Evolutionary conservation across 2,329 filamentous ascomycete species (phyloP).

Genomic region (Cladosporium velox): DNA sequence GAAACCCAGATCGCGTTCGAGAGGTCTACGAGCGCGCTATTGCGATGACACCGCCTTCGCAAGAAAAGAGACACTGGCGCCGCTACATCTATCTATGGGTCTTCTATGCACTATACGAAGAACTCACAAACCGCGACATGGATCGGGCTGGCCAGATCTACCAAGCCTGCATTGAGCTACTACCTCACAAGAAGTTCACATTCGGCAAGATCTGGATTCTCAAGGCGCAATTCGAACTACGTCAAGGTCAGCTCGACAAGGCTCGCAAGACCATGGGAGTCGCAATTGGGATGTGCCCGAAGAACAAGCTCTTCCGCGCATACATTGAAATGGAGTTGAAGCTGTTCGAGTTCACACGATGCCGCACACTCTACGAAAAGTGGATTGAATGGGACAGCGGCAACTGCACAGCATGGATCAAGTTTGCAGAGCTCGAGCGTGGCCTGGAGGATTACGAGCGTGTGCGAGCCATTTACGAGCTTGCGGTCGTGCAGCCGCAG

Average conservation of each 20-base stretch:
- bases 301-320: constrained; percentile 90
- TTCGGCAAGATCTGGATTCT: constrained; percentile 96
- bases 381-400: constrained; percentile 88
- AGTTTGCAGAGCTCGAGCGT: constrained; percentile 90
- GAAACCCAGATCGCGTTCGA: constrained; percentile 78
- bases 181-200: constrained; percentile 95
- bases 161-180: constrained; percentile 78
- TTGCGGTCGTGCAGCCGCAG: constrained; percentile 77
- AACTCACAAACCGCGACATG: constrained; percentile 77
- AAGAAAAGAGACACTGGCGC: constrained; percentile 96
- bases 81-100: constrained; percentile 98
- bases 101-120: constrained; percentile 95
- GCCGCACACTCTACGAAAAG: constrained; percentile 89
- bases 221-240: constrained; percentile 90
- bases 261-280: constrained; percentile 88
- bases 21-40: constrained; percentile 96
- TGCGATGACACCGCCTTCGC: constrained; percentile 88
- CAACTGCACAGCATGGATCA: constrained; percentile 94
- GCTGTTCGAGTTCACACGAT: constrained; percentile 90
- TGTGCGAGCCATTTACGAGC: constrained; percentile 85
- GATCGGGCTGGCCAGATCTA: constrained; percentile 87
- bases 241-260: constrained; percentile 75
- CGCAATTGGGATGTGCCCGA: constrained; percentile 91
- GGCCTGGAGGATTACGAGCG: constrained; percentile 88
- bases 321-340: constrained; percentile 93